phyloP scores from a whole-genome alignment of 1,284 basidiomycete species.

The Neonothopanus nambi region DNA sequence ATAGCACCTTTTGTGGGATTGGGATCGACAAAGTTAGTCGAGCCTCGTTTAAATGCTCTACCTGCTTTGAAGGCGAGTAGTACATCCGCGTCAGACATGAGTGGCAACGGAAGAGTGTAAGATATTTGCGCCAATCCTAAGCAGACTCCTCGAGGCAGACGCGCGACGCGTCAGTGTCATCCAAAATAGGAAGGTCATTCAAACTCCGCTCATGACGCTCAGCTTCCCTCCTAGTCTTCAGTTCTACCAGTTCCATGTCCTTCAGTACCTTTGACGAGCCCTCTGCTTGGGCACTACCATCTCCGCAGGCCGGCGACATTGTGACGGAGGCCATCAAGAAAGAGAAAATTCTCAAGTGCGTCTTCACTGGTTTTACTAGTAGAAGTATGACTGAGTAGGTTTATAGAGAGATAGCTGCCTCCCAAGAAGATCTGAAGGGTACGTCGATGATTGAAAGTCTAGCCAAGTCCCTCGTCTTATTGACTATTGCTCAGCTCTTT shows the following conservation, averaged over 20 bases:
- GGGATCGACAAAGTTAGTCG: constrained; percentile 67
- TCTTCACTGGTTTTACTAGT: constrained; percentile 27
- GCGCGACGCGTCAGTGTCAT: constrained; percentile 45
- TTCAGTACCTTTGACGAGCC: constrained; percentile 57
- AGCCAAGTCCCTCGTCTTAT: constrained; percentile 1
- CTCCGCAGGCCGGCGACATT: constrained; percentile 54
- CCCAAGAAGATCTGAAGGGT: constrained; percentile 76
- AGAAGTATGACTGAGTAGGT: constrained; percentile 22
- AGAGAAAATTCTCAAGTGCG: constrained; percentile 59
- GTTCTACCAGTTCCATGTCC: constrained; percentile 36
- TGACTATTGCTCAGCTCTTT: constrained; percentile 49
- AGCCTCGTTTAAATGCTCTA: constrained; percentile 64
- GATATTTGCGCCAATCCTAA: neutral
- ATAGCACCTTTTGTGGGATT: constrained; percentile 71
- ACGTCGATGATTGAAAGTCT: constrained; percentile 22
- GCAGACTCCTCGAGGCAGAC: constrained; percentile 10
- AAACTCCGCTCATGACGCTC: too few relatives aligned
- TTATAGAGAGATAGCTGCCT: constrained; percentile 66
- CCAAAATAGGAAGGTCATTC: too few relatives aligned
- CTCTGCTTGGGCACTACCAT: constrained; percentile 59
- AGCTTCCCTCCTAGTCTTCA: neutral
- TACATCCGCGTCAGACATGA: constrained; percentile 37
- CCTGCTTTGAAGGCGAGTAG: constrained; percentile 81
- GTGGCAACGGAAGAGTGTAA: neutral
- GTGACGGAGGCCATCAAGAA: constrained; percentile 75